phyloP scores from a whole-genome alignment of 257 asterid species.

The Prunella vulgaris region DNA sequence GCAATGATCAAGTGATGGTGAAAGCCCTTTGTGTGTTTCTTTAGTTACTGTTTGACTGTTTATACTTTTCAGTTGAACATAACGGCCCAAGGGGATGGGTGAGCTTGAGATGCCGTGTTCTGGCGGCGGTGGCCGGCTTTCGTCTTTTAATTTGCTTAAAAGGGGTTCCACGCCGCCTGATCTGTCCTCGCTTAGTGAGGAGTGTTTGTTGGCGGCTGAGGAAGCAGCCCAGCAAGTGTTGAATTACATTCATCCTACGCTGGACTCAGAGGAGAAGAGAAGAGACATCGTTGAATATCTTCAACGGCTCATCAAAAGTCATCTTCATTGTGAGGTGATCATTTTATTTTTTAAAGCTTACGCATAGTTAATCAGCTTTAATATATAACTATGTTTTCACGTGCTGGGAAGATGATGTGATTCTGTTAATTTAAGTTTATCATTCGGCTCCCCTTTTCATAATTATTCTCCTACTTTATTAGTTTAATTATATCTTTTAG shows the following conservation, averaged over 20 bases:
- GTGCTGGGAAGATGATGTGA: slow-evolving; percentile 1
- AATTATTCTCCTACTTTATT: neutral
- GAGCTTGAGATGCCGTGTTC: slow-evolving; percentile 19
- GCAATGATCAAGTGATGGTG: neutral
- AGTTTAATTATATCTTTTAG: neutral
- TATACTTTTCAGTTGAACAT: neutral
- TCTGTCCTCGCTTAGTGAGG: slow-evolving; percentile 34
- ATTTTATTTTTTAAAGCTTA: neutral
- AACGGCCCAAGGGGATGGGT: slow-evolving; percentile 18
- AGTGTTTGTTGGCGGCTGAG: slow-evolving; percentile 43
- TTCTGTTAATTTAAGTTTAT: neutral
- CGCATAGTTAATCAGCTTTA: neutral
- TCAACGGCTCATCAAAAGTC: slow-evolving; percentile 32
- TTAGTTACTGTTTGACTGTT: neutral
- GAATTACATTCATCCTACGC: slow-evolving; percentile 44
- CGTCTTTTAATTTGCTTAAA: slow-evolving; percentile 14
- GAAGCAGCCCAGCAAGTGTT: slow-evolving; percentile 36
- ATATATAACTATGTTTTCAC: neutral
- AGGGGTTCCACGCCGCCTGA: slow-evolving; percentile 28
- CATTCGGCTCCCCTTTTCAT: neutral
- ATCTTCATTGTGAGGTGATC: slow-evolving; percentile 41
- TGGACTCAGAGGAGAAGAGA: slow-evolving; percentile 47
- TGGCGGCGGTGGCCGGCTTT: slow-evolving; percentile 10
- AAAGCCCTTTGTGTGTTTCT: neutral
- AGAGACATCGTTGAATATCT: slow-evolving; percentile 41